These are phyloP conservation scores for Penicillium psychrofluorescens DNA, from an alignment of 495 filamentous ascomycete species.

Conservation along the genomic window DNA sequence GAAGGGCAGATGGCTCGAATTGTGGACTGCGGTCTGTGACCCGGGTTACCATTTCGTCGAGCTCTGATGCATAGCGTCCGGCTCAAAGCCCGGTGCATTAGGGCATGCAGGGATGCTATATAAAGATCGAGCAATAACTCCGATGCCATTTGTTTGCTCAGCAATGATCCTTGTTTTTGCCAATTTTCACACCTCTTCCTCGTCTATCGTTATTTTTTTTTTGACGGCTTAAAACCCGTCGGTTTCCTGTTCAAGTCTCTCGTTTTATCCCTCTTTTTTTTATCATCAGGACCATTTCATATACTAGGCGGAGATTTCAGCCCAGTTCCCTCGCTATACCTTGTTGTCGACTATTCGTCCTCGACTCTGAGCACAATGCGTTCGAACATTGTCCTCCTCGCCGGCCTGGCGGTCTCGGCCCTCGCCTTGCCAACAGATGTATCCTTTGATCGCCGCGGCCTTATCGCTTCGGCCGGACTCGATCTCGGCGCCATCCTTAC, in stretches of 20 bases:
- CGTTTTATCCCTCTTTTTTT: slow-evolving; percentile 10
- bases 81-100: neutral
- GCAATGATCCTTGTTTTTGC: slow-evolving; percentile 14
- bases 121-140: slow-evolving; percentile 28
- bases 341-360: neutral
- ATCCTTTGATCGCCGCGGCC: slow-evolving; percentile 23
- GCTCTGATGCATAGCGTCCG: slow-evolving; percentile 5
- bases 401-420: slow-evolving; percentile 29
- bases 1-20: slow-evolving; percentile 16
- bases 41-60: neutral
- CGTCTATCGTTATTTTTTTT: slow-evolving; percentile 32
- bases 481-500: slow-evolving; percentile 16
- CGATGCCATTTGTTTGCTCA: slow-evolving; percentile 7
- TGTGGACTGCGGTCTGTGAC: slow-evolving; percentile 7
- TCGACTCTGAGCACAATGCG: slow-evolving; percentile 24
- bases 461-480: slow-evolving; percentile 10
- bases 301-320: neutral
- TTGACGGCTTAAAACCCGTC: slow-evolving; percentile 15
- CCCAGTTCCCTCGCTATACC: slow-evolving; percentile 14
- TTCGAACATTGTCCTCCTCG: slow-evolving; percentile 30
- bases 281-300: neutral
- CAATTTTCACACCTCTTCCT: slow-evolving; percentile 14
- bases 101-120: slow-evolving; percentile 35
- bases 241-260: slow-evolving; percentile 8
- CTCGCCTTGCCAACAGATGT: slow-evolving; percentile 26